Evolutionary conservation across 257 asterid species (phyloP), one percentile per base, ranked within the genome.

Genomic region (Phtheirospermum japonicum): DNA sequence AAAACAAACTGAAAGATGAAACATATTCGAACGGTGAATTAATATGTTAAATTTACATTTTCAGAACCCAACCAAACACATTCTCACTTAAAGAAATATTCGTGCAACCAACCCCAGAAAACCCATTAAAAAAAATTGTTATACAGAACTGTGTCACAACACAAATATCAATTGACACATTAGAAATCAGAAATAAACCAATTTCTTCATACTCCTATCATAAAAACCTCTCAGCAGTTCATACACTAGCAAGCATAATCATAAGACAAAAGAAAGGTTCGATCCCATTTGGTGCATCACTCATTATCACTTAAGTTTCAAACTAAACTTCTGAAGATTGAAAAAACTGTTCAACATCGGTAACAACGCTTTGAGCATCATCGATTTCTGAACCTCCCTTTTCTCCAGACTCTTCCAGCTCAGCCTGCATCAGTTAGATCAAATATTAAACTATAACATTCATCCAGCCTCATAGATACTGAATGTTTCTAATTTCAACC

Each of bases 301-400:
- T 33, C 63, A 10, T 14, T 40, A 43, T 57, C 67, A 55, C 79
- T 20, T 49, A 0, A 60, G 18, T 26, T 26, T 58, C 20, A 40
- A 20, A 14, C 65, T 82, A 82, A 36, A 42, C 76, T 28, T 76
- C 89, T 28, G 73, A 61, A 42, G 82, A 62, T 72, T 75, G 82
- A 70, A 85, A 76, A 34, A 83, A 42, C 61, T 78, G 77, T 53
- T 81, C 95, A 54, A 82, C 82, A 72, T 87, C 88, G 20, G 73
- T 1, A 55, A 87, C 71, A 69, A 73, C 65, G 70, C 61, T 74
- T 43, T 67, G 84, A 46, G 97, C 97, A 70, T 90, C 97, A 55
- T 83, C 87, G 53, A 87, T 64, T 73, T 90, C 97, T 14, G 79
- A 65, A 57, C 90, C 82, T 60, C 76, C 89, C 51, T 82, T 81